Evolutionary conservation across 2,329 filamentous ascomycete genomes (phyloP).

Genomic region (Chaetomium globosum): DNA sequence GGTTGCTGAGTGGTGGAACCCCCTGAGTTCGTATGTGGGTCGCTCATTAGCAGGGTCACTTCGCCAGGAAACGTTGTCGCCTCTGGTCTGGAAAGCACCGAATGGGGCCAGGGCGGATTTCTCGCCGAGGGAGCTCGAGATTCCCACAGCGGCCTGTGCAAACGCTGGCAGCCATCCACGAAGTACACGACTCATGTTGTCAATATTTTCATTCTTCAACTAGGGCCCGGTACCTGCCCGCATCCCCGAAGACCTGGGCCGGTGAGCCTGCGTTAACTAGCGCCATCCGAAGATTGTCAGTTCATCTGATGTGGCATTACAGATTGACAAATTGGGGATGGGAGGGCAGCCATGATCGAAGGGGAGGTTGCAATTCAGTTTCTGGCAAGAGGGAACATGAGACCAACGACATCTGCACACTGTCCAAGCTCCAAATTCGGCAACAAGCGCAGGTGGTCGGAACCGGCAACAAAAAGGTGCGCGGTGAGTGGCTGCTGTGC

Average conservation of each 20-base stretch:
- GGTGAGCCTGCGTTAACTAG: slow-evolving; percentile 4
- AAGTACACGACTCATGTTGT: neutral
- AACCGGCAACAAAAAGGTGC: slow-evolving; percentile 31
- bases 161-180: neutral
- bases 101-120: slow-evolving; percentile 13
- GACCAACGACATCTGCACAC: neutral
- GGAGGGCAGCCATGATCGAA: slow-evolving; percentile 12
- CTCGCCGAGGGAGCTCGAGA: neutral
- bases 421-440: slow-evolving; percentile 19
- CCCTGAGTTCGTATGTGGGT: slow-evolving; percentile 31
- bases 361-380: slow-evolving; percentile 27
- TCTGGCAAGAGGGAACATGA: neutral
- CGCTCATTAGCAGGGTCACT: slow-evolving; percentile 32
- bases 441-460: slow-evolving; percentile 29
- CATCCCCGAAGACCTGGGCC: neutral
- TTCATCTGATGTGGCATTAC: slow-evolving; percentile 4
- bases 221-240: slow-evolving; percentile 4
- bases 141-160: neutral
- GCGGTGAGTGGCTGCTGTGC: slow-evolving; percentile 31
- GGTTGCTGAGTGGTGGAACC: slow-evolving; percentile 33
- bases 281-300: slow-evolving; percentile 2
- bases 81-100: neutral
- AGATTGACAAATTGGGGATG: neutral
- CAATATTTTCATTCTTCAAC: neutral
- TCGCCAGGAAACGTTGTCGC: slow-evolving; percentile 24